A percentile compares a stretch with the other conserved stretches of the same genome.
Evolutionary conservation across 1,284 basidiomycete genomes (phyloP).

Genomic region (Ustilago shanxiensis): DNA sequence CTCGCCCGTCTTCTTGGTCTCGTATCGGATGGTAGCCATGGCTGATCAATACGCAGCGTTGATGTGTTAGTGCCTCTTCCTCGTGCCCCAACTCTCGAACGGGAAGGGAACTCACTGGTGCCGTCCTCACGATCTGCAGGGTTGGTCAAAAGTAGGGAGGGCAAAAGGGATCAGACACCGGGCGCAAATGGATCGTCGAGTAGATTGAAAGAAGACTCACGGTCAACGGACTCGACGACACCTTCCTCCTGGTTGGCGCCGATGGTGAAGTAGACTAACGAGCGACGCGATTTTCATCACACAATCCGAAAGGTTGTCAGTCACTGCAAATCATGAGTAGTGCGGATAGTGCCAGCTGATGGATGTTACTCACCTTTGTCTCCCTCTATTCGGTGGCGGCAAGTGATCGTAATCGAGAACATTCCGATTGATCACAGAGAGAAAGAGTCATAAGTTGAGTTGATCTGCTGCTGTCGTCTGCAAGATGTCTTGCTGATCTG

Average conservation of each 20-base stretch:
- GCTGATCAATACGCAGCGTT: neutral
- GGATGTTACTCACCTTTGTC: too few species aligned
- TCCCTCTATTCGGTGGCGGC: too few species aligned
- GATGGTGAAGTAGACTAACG: slow-evolving; percentile 38
- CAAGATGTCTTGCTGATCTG: too few species aligned
- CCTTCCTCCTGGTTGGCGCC: slow-evolving; percentile 37
- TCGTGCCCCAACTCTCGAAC: neutral
- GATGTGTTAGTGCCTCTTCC: too few species aligned
- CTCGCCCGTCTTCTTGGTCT: slow-evolving; percentile 22
- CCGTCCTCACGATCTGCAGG: slow-evolving; percentile 29
- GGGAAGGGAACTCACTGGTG: slow-evolving; percentile 10
- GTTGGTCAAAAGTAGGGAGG: neutral
- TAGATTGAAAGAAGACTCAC: too few species aligned
- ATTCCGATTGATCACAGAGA: too few species aligned
- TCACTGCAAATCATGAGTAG: neutral
- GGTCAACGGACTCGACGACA: slow-evolving; percentile 22
- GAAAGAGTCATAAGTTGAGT: too few species aligned
- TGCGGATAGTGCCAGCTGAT: too few species aligned
- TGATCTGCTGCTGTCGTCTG: neutral
- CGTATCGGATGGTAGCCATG: slow-evolving; percentile 37
- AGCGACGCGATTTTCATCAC: neutral
- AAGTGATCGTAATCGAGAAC: too few species aligned
- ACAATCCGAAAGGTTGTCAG: too few species aligned
- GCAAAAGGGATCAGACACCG: neutral
- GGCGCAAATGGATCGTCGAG: too few species aligned